These are phyloP conservation scores for Aspergillus mulundensis DNA, from an alignment of 495 filamentous ascomycete species.

Conservation along the genomic window DNA sequence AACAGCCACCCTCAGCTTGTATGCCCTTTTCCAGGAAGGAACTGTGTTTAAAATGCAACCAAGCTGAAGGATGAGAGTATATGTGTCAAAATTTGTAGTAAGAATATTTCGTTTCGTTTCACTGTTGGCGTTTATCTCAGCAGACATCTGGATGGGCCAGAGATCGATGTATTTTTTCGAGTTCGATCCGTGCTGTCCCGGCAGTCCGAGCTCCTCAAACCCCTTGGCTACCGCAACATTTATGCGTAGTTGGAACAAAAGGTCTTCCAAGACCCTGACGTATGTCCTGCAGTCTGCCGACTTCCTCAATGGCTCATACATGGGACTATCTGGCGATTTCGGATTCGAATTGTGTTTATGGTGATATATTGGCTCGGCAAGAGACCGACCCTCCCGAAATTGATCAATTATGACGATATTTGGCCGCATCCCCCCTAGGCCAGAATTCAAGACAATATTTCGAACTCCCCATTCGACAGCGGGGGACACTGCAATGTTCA, in stretches of 20 bases:
- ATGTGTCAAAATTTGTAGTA: slow-evolving; percentile 91
- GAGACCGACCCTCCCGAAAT: slow-evolving; percentile 50
- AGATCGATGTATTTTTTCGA: slow-evolving; percentile 80
- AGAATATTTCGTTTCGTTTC: slow-evolving; percentile 61
- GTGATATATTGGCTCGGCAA: slow-evolving; percentile 43
- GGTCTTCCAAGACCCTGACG: slow-evolving; percentile 78
- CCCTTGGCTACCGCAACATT: slow-evolving; percentile 86
- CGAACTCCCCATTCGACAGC: slow-evolving; percentile 80
- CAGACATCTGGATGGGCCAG: slow-evolving; percentile 84
- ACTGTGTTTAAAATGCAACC: slow-evolving; percentile 83
- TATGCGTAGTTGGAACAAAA: slow-evolving; percentile 71
- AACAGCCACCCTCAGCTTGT: slow-evolving; percentile 69
- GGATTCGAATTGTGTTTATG: slow-evolving; percentile 23
- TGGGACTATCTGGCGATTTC: slow-evolving; percentile 10
- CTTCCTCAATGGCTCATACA: slow-evolving; percentile 42
- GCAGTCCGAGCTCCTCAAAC: slow-evolving; percentile 72
- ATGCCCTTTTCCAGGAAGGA: slow-evolving; percentile 74
- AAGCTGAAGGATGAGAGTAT: slow-evolving; percentile 81
- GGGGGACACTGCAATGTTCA: slow-evolving; percentile 78
- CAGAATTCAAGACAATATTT: slow-evolving; percentile 76
- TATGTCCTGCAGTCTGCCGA: slow-evolving; percentile 66
- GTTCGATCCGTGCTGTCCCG: slow-evolving; percentile 49
- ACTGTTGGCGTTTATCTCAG: slow-evolving; percentile 64
- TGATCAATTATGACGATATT: slow-evolving; percentile 84
- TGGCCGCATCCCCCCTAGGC: slow-evolving; percentile 84